Conservation (phyloP, 768 basidiomycete genomes). For the Gyrodon lividus region DNA sequence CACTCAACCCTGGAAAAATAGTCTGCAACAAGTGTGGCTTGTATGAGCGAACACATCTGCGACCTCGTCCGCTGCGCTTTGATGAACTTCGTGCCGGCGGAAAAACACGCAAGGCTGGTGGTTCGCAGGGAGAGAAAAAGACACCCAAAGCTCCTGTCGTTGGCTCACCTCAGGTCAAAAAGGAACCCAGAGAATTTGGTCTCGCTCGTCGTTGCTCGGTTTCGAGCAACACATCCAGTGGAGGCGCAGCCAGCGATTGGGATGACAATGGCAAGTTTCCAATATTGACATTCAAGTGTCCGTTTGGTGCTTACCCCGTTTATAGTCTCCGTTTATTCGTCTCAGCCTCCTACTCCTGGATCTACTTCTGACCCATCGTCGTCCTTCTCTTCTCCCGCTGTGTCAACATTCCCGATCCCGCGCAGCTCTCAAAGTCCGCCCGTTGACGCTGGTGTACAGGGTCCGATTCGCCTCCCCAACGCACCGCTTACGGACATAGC, state of each 20-base stretch:
- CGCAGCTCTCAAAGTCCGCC: conserved; percentile 51
- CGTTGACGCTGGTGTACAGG: conserved; percentile 44
- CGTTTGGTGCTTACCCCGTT: not conserved
- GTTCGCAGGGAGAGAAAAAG: conserved; percentile 31
- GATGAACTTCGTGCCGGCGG: conserved; percentile 87
- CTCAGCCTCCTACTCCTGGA: conserved; percentile 35
- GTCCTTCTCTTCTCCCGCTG: conserved; percentile 64
- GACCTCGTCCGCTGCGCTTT: conserved; percentile 80
- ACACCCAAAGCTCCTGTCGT: conserved; percentile 32
- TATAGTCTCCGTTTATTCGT: conserved; percentile 31
- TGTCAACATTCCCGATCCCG: conserved; percentile 59
- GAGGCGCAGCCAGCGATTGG: conserved; percentile 68
- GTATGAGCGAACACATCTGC: conserved; percentile 85
- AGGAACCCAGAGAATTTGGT: conserved; percentile 55
- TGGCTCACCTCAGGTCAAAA: conserved; percentile 53
- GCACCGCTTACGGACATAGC: conserved; percentile 71
- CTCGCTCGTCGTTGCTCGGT: conserved; percentile 61
- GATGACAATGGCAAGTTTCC: conserved; percentile 66
- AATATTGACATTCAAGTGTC: not conserved
- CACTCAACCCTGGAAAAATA: conserved; percentile 88
- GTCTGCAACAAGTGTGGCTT: conserved; percentile 94
- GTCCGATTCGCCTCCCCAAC: conserved; percentile 67
- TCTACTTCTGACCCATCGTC: conserved; percentile 61
- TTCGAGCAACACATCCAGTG: conserved; percentile 52
- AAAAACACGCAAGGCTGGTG: conserved; percentile 61